phyloP scores from a whole-genome alignment of 495 filamentous ascomycete species.

The Aspergillus leporis region DNA sequence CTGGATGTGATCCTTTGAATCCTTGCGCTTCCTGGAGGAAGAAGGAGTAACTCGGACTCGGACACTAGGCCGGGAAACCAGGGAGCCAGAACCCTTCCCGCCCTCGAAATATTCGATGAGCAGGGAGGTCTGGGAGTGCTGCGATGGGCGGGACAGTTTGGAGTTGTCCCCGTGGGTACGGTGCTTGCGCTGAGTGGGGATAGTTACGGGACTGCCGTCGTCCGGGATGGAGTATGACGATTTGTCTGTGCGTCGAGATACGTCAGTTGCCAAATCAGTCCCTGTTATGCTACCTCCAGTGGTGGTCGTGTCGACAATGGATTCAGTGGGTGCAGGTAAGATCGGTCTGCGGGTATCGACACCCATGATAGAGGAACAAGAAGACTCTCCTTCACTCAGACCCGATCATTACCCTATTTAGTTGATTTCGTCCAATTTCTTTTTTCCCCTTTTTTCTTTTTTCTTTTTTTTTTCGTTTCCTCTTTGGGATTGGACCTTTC shows the following conservation, averaged over 20 bases:
- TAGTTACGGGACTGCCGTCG: constrained; percentile 91
- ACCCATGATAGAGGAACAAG: constrained; percentile 60
- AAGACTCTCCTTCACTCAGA: constrained; percentile 28
- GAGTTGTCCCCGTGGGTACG: constrained; percentile 53
- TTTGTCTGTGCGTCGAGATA: constrained; percentile 77
- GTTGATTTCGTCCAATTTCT: not conserved
- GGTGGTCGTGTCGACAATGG: constrained; percentile 59
- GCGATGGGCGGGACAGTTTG: constrained; percentile 50
- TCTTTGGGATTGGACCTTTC: constrained; percentile 3
- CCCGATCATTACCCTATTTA: constrained; percentile 36
- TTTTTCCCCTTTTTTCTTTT: not conserved
- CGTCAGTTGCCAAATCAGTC: constrained; percentile 75
- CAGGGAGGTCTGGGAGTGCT: constrained; percentile 83
- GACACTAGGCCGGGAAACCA: constrained; percentile 79
- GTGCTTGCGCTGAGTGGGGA: constrained; percentile 68
- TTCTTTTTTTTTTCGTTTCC: constrained; percentile 2
- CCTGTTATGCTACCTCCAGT: constrained; percentile 58
- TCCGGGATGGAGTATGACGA: constrained; percentile 90
- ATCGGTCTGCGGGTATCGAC: constrained; percentile 67
- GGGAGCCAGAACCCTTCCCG: constrained; percentile 63
- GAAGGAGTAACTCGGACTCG: constrained; percentile 93
- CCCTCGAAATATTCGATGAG: constrained; percentile 98
- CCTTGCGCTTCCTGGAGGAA: constrained; percentile 52
- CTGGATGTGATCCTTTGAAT: constrained; percentile 73
- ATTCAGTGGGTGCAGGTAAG: constrained; percentile 78